Evolutionary conservation across 2,329 filamentous ascomycete species (phyloP), one percentile per base, ranked within the genome.

Genomic region (Stenocarpella maydis): DNA sequence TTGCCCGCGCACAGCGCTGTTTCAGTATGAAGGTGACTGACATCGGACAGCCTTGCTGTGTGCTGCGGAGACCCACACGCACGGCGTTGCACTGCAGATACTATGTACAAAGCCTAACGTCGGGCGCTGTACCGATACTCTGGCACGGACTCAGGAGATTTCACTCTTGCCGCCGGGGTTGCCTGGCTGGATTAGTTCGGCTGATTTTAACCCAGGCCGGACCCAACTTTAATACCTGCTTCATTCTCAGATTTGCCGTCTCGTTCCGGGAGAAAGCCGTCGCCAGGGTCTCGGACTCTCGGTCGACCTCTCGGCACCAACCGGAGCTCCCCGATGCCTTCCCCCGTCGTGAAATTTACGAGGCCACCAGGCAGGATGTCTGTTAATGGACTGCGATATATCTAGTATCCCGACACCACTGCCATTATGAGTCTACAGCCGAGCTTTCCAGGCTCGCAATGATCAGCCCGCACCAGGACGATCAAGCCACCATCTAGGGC

Each of bases 51-150:
- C 58, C 50, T 67, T 70, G 49, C 58, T 64, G 26, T 54, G 31
- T 53, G 31, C 65, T 12, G 58, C 58, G 43, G 43, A 52, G 69
- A 43, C 43, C 58, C 50, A 61, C 50, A 47, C 41, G 50, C 50
- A 58, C 52, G 50, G 65, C 55, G 69, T 70, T 70, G 69, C 69
- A 70, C 58, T 68, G 69, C 69, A 68, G 69, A 43, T 47, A n/a
- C n/a, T n/a, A n/a, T n/a, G n/a, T n/a, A 65, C 58, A 45, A 21
- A 69, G 39, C n/a, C 39, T 34, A 43, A 54, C 49, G 67, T 69
- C 67, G 34, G 37, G 34, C 41, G n/a, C 52, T 58, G 52, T 58
- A 58, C 65, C 52, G 65, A 58, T 55, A 50, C 52, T 49, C 52
- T 67, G 65, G 65, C 65, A 63, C 58, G 58, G 58, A 63, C 58